Evolutionary conservation across 2,329 filamentous ascomycete species (phyloP), one percentile per base, ranked within the genome.

Genomic region (Nakataea oryzae): DNA sequence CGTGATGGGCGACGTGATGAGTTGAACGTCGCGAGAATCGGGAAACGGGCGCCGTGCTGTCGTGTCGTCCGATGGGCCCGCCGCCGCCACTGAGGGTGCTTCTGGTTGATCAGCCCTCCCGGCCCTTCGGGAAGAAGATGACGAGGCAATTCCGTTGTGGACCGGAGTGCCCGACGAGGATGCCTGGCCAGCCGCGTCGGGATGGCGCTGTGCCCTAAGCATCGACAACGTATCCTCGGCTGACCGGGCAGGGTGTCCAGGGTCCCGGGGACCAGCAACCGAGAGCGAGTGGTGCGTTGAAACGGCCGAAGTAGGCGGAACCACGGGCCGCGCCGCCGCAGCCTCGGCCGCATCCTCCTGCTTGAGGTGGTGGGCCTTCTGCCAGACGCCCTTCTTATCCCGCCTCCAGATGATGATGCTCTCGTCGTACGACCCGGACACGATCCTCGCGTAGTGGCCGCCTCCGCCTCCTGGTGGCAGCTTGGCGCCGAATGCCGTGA

Each of bases 391-490:
- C 66, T 95, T 87, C 66, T 86, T 84, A 66, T 96, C 89, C 64
- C 91, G 87, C 67, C 90, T 88, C 95, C 95, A 99, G 62, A 99
- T 90, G 66, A 97, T 93, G 67, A 99, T 91, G 13, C 87, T 93
- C 75, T 96, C 91, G 68, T 99, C 95, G 68, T 99, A 99, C 0
- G 92, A 96, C 2, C 95, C 95, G 8, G 93, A 97, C 3, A 99
- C 91, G 63, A 99, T 99, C n/a, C 93, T 87, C 12, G 89, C 91
- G 78, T 93, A 97, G 67, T 83, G 87, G 69, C 91, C 91, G 29
- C 93, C 92, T 54, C 93, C 93, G 28, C 93, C 93, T 14, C 93
- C 93, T 0, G 93, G 93, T 1, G 93, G 93, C 2, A 97, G 80
- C 71, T 90, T 95, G 21, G 93, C 91, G 0, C 93, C 93, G 59